Conservation (phyloP, 2,329 filamentous ascomycete species). For the Aspergillus pseudoviridinutans region DNA sequence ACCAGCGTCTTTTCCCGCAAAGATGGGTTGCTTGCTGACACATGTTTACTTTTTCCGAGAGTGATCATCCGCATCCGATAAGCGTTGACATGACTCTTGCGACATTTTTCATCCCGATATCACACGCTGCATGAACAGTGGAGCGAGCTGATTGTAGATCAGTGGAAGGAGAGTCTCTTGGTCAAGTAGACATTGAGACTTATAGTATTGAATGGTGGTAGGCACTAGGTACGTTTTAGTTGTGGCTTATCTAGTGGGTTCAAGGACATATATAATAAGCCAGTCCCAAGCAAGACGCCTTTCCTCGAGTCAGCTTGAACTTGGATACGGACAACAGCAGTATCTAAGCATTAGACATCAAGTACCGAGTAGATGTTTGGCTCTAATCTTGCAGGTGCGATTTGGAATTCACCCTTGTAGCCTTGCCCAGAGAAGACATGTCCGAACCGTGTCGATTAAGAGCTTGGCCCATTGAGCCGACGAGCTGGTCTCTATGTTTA, state of each 20-base stretch:
- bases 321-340: not conserved
- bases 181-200: too few relatives aligned
- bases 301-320: not conserved
- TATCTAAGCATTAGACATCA: not conserved
- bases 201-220: not conserved
- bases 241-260: not conserved
- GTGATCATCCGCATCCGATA: not conserved
- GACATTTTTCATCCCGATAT: not conserved
- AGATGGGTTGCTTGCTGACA: not conserved
- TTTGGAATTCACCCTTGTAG: too few relatives aligned
- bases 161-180: not conserved
- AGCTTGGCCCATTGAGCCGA: not conserved
- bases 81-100: not conserved
- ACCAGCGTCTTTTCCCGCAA: not conserved
- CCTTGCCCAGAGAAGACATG: not conserved
- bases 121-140: not conserved
- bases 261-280: not conserved
- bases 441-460: not conserved
- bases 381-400: not conserved
- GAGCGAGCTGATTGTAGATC: not conserved
- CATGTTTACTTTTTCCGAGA: not conserved
- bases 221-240: not conserved
- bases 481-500: not conserved
- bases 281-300: too few relatives aligned
- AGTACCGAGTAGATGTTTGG: not conserved